Base-by-base conservation (phyloP, 352 stramenopile genomes). In the Phytopythium chamaehyphon region DNA sequence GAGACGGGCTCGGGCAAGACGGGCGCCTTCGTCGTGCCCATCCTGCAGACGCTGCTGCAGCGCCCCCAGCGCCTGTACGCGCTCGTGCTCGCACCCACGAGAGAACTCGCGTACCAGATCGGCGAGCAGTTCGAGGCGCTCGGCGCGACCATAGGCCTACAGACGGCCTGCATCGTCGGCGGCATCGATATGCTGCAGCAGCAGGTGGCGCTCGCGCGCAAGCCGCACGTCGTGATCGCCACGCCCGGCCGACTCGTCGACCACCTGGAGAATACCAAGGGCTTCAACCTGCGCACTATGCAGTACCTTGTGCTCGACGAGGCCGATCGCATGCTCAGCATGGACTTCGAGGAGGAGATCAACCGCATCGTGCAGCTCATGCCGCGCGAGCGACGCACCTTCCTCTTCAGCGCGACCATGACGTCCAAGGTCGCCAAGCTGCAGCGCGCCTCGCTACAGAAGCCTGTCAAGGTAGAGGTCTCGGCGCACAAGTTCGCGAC, bases 381-480 rank as follows among this genome's bases (percentile, higher is more conserved):
- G 63, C 96, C 78, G n/a, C 67, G 64, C 43, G 91, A 90, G 21
- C 80, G 97, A 23, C 85, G 89, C 51, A 99, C 98, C n/a, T 98
- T 98, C 72, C 80, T 99, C 2, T 99, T 99, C 69, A 97, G 83
- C 66, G 96, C 96, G n/a, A 99, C 96, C 6, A 99, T 99, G 96
- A 99, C 97, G 19, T 97, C 83, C 37, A 99, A 99, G 64, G 97
- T 99, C 16, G 82, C 91, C 54, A 99, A 99, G 69, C 71, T 99
- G 44, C 96, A 99, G 71, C 81, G 96, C 21, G 96, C 96, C 19
- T 98, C 90, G 54, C 86, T 99, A 22, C 85, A 90, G 33, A 88
- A 98, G 75, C 97, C 97, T 3, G 90, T 98, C 37, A 96, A 97
- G 72, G 85, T 99, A 28, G 94, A 99, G 67, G 97, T 99, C 38